Evolutionary conservation across 2,329 filamentous ascomycete genomes (phyloP), one percentile per base, ranked within the genome.

Genomic region (Aspergillus viridinutans): DNA sequence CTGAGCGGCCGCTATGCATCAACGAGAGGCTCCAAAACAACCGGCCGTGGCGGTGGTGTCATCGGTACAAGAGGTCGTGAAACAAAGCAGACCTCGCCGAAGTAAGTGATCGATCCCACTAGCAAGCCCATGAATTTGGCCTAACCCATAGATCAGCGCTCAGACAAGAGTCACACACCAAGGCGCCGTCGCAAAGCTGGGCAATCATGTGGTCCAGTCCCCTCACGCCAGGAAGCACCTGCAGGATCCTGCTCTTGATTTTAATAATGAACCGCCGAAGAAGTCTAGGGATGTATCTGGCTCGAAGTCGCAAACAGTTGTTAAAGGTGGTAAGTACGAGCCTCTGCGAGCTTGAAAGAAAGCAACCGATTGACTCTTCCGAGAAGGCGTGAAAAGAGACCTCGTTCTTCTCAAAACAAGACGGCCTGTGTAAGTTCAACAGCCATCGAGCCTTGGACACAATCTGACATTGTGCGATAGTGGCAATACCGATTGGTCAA

Each of bases 21-120:
- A n/a, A 49, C 25, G n/a, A 58, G 50, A 25, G 35, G 48, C 17
- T 28, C 52, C 10, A 56, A 45, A 20, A 52, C 55, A 10, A 10
- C 23, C 52, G 66, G 65, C 6, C 64, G 65, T 48, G 69, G 71
- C 29, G 64, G 64, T 32, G 69, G 68, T 45, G 61, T 63, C 23
- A 55, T 56, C 32, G 69, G 67, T 8, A 64, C 58, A 38, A 61
- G 64, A 51, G 60, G 60, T 10, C 65, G 63, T 42, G 43, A n/a
- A 14, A 14, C 35, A 51, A 28, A 20, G 20, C 35, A 28, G 23
- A 29, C 17, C 50, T 7, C 23, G 6, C 17, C 20, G 12, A 47
- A 35, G 50, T 43, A 56, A 56, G 54, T 53, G 17, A 6, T 35
- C 4, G 25, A 48, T 29, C 14, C 52, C 17, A 38, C 42, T 8